Evolutionary conservation across 2,329 filamentous ascomycete species (phyloP), one percentile per base, ranked within the genome.

Genomic region (Paraphaeosphaeria minitans): DNA sequence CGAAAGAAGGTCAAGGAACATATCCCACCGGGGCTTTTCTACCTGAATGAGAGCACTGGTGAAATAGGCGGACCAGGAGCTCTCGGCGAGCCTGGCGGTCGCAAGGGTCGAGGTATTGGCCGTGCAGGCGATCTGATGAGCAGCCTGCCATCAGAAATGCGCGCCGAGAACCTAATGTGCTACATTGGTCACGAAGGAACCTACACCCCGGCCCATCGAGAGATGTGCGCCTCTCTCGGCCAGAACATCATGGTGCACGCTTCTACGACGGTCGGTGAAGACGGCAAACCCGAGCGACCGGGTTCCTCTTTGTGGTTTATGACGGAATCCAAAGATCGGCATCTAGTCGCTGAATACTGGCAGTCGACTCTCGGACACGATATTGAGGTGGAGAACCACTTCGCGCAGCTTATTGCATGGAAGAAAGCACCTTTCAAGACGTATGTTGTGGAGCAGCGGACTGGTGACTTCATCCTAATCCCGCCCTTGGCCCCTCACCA

Each of bases 201-300:
- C 0, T 98, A 94, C 72, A 99, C 95, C 0, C 94, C 95, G 10
- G 89, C 93, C 0, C 95, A 99, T 78, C 87, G 92, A 65, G 95
- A 99, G 76, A 99, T 99, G 95, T 99, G 95, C 76, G 95, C 92
- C 13, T 96, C 91, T 37, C 80, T 98, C 13, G 94, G 95, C 0
- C 95, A 99, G 66, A 99, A 99, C 71, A 94, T 99, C 67, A 98
- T 99, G 95, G 93, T 99, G 1, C 92, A 97, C 65, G 88, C 93
- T 2, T 98, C 94, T 0, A 78, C 77, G 46, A 81, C 81, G 0
- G 81, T 86, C 2, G 81, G 85, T 19, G 85, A 89, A 55, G 83
- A 90, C 52, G 91, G 90, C 4, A 91, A 95, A 71, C 78, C 78
- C 0, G 86, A 86, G 46, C 91, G 88, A 63, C 86, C 90, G 1